Evolutionary conservation across 2,329 filamentous ascomycete genomes (phyloP), one percentile per base, ranked within the genome.

Genomic region (Aulographum hederae): DNA sequence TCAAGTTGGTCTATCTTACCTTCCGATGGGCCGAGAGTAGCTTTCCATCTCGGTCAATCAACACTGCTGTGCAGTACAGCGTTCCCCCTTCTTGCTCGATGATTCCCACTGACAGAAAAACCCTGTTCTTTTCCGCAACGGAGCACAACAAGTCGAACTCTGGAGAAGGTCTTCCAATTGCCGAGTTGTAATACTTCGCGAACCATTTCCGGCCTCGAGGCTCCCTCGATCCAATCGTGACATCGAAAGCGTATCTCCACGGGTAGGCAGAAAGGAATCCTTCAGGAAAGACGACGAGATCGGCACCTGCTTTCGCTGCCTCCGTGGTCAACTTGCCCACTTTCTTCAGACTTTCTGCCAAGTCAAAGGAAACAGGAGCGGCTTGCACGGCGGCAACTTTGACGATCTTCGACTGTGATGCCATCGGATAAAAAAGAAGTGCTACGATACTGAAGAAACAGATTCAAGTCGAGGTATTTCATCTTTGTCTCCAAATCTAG

Each of bases 221-320:
- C 37, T 57, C 54, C 16, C 54, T 46, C 4, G 50, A 46, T 19
- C 55, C 54, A 38, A 58, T 48, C 3, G 55, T 58, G n/a, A 50
- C 44, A 44, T 57, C 54, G 34, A 58, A 58, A 10, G 51, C 47
- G 38, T 58, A 58, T 18, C 54, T 40, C 54, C 55, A 58, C 14
- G 54, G 54, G 34, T 58, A 58, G 11, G 55, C 54, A 6, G 54
- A 56, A 16, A 58, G 39, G 34, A 57, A 57, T 1, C 43, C 53
- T 41, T 58, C 54, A 4, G 54, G 53, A 38, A 59, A 57, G 4
- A 52, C 50, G 12, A 58, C 47, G 13, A 59, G 41, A 32, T 58
- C 48, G 6, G 53, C 56, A 4, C 54, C 53, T 12, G 39, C 41
- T 13, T 34, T 32, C 15, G 51, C 52, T 4, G 55, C 54, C 34